Evolutionary conservation across 2,329 filamentous ascomycete genomes (phyloP), one percentile per base, ranked within the genome.

Genomic region (Alternaria dauci): DNA sequence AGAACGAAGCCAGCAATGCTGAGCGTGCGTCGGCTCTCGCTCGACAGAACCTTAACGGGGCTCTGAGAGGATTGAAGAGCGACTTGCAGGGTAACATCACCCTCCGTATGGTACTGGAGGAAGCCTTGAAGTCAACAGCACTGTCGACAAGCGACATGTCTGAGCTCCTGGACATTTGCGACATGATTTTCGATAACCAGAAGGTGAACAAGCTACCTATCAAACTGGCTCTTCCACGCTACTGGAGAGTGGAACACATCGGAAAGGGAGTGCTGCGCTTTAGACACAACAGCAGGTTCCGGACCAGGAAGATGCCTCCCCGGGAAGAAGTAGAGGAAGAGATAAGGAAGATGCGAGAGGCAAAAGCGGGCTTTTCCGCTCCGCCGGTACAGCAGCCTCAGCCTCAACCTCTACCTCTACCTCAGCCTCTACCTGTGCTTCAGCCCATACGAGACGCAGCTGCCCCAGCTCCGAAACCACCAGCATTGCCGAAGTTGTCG

Each of bases 31-130:
- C 83, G 1, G 83, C 85, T 61, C 77, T 87, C 26, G 84, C 83
- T 2, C 81, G 87, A 51, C 82, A 84, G 63, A 87, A 82, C 4
- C 79, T 88, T n/a, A 82, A 85, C 28, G 87, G 86, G 32, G 88
- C 88, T 6, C 75, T 88, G 25, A 80, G 80, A 30, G 87, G 85
- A 2, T 75, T 90, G 38, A 88, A 84, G 70, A 73, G 75, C 34
- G 84, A 87, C 53, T 67, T 90, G 18, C 78, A 78, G 3, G 71
- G 77, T 7, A 83, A 88, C 50, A 62, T 79, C 36, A 72, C 76
- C 3, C 79, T 90, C 55, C 84, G 84, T 65, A 73, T 83, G 39
- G 82, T 83, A 12, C 72, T 90, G 4, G 88, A 87, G 81, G 80
- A 84, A 55, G 87, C 87, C 3, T 81, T 87, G 67, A 82, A 80